Base-by-base conservation (phyloP, 2,329 filamentous ascomycete species). In the Fusarium concolor region DNA sequence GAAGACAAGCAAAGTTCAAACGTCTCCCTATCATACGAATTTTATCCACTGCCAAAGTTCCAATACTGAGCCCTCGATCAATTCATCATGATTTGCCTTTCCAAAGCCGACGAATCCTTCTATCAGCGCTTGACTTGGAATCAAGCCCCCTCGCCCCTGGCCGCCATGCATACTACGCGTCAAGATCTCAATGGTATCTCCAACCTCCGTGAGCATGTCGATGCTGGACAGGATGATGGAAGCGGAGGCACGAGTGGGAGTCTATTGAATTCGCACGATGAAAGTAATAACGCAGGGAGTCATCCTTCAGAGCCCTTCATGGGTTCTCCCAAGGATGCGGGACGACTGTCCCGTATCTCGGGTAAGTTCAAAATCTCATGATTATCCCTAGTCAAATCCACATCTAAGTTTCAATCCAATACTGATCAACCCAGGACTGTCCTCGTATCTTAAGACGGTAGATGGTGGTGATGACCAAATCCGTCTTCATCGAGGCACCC, bases 161-260 rank as follows among this genome's bases (percentile, higher is more conserved):
- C 84, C 24, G 73, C 82, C 20, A 79, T 82, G 47, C 74, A 84
- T 47, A 87, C 85, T 26, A 86, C 85, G 39, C 78, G 85, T 68
- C 81, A 86, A 78, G 85, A 87, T 72, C 78, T 87, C 60, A 86
- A 86, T 64, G 85, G 85, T 65, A 84, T 85, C 65, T 78, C 83
- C 67, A 87, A 87, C 74, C 75, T 82, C 20, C 82, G 84, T 22
- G 80, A 82, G 70, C 78, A 79, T 62, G 76, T 81, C 28, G 75
- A 78, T 37, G 75, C 78, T 62, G 70, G 71, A 47, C 75, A 79
- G 69, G 77, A 79, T 56, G 75, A 74, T 57, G 75, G 69, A 41
- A 74, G 71, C 15, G 75, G 71, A 18, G 75, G 73, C 20, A 71
- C 67, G 39, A 62, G 65, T 10, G 72, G 71, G 10, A 53, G 68